Evolutionary conservation across 352 stramenopile genomes (phyloP).

Genomic region (Phytophthora rubi): DNA sequence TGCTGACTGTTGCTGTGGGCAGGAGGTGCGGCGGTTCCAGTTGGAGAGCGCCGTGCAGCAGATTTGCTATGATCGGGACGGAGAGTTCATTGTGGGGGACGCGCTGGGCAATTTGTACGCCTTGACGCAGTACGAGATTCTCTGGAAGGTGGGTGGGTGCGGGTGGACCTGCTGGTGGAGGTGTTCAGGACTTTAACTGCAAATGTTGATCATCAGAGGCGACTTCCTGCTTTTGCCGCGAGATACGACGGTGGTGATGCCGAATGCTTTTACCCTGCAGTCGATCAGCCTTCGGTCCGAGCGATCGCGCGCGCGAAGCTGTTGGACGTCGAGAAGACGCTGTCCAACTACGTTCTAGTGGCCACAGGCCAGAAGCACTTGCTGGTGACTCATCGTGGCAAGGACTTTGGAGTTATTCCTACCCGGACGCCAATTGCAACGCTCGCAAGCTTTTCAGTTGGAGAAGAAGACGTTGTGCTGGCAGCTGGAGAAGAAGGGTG

Average conservation of each 20-base stretch:
- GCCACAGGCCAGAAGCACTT: slow-evolving; percentile 54
- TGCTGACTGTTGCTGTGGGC: neutral
- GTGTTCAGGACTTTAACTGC: slow-evolving; percentile 1
- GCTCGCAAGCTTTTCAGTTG: slow-evolving; percentile 32
- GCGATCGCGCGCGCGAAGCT: slow-evolving; percentile 43
- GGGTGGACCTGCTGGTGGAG: neutral
- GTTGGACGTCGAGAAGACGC: slow-evolving; percentile 57
- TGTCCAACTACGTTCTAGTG: slow-evolving; percentile 58
- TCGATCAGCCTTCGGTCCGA: slow-evolving; percentile 36
- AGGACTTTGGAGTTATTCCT: slow-evolving; percentile 37
- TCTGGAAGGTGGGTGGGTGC: slow-evolving; percentile 50
- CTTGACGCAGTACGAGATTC: slow-evolving; percentile 57
- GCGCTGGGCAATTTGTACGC: slow-evolving; percentile 52
- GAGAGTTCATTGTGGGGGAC: slow-evolving; percentile 58
- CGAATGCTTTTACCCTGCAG: slow-evolving; percentile 43
- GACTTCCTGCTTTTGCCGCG: slow-evolving; percentile 11
- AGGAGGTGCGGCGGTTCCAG: slow-evolving; percentile 61
- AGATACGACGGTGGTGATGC: slow-evolving; percentile 11
- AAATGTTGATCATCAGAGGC: slow-evolving; percentile 19
- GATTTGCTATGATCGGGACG: slow-evolving; percentile 38
- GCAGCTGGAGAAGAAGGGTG: slow-evolving; percentile 59
- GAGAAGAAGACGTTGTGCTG: slow-evolving; percentile 46
- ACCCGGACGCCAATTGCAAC: slow-evolving; percentile 40
- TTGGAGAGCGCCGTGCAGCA: slow-evolving; percentile 51
- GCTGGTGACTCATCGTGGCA: slow-evolving; percentile 49